Evolutionary conservation across 1,284 basidiomycete genomes (phyloP).

Genomic region (Tylopilus sp.): DNA sequence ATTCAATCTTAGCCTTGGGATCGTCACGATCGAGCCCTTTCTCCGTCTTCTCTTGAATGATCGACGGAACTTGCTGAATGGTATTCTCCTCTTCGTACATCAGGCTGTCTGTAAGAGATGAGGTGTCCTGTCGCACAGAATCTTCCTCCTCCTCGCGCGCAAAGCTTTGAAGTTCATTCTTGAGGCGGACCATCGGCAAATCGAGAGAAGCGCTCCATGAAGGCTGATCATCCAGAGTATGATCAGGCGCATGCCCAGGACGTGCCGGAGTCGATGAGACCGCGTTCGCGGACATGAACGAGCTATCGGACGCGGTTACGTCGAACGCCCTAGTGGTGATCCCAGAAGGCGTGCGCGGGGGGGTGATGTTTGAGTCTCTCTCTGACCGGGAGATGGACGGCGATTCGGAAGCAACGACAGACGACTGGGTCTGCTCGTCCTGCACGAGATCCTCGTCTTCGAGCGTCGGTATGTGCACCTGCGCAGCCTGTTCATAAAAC

Average conservation of each 20-base stretch:
- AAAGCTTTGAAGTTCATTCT: conserved; percentile 63
- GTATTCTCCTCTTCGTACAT: conserved; percentile 36
- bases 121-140: conserved; percentile 15
- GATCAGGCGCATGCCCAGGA: conserved; percentile 37
- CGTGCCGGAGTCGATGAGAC: conserved; percentile 75
- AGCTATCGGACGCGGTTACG: conserved; percentile 55
- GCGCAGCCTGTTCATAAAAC: conserved; percentile 90
- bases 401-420: conserved; percentile 19
- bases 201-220: conserved; percentile 71
- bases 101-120: conserved; percentile 24
- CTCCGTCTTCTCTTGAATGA: conserved; percentile 46
- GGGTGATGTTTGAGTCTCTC: conserved; percentile 17
- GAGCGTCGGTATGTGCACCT: conserved; percentile 73
- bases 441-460: conserved; percentile 59
- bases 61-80: conserved; percentile 28
- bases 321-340: conserved; percentile 32
- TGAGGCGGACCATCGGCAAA: conserved; percentile 71
- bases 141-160: conserved; percentile 38
- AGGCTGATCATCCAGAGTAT: conserved; percentile 42
- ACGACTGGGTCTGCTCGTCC: conserved; percentile 42
- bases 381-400: conserved; percentile 8
- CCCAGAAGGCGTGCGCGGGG: conserved; percentile 17
- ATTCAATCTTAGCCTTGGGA: conserved; percentile 46
- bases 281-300: conserved; percentile 67
- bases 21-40: conserved; percentile 48